Evolutionary conservation across 371 early-diverging fungal species (phyloP), one percentile per base, ranked within the genome.

Genomic region (Mucor plumbeus): DNA sequence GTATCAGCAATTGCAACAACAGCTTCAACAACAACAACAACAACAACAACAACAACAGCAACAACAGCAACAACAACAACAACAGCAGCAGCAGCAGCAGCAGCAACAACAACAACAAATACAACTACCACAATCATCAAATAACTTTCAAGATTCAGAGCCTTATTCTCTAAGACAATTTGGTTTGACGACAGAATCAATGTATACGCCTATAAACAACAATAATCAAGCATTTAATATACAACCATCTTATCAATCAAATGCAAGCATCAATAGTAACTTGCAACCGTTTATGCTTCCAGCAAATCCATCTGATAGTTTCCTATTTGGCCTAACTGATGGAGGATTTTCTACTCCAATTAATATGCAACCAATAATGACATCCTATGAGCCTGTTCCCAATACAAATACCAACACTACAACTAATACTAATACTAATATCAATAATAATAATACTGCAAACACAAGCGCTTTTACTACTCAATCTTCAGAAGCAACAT

Each of bases 101-200:
- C 47, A 44, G 17, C 43, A 44, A 34, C 43, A 7, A 19, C 39
- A 50, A 39, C 26, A 26, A 26, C 26, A 26, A 26, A 34, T 35
- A 31, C 63, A 63, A 15, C 47, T 31, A 7, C 17, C 21, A 44
- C 9, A 8, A 7, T 26, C 7, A 44, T 38, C 21, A 17, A 26
- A 31, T 10, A 61, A 36, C 9, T 48, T 17, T 1, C 19, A 47
- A 40, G 75, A 75, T 1, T 39, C 59, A 0, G 78, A 77, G 31
- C 65, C 77, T 9, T 73, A 74, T 47, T 74, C 75, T 13, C 54
- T 82, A 48, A 71, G 74, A 36, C 78, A 78, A 38, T 78, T 78
- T 68, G 81, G 78, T 3, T 50, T 81, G 6, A 59, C 63, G 14
- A 74, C 68, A 63, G 72, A 69, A 21, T 64, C 65, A 44, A 64